A percentile compares a stretch with the other conserved stretches of the same genome.
Evolutionary conservation across 768 basidiomycete species (phyloP).

Genomic region (Mycena leptocephala): DNA sequence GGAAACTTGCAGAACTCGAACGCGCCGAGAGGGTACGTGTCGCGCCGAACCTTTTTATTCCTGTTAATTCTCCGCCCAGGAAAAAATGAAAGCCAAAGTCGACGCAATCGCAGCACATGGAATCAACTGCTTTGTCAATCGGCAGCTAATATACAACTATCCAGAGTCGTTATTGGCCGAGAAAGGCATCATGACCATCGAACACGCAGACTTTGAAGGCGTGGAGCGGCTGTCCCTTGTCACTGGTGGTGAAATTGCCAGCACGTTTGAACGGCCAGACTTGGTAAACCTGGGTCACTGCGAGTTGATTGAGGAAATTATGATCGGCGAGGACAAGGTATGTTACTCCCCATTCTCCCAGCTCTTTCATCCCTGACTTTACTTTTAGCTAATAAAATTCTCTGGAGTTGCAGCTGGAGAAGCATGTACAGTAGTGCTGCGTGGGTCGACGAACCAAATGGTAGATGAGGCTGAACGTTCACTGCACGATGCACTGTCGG

Average conservation of each 20-base stretch:
- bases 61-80: conserved; percentile 62
- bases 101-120: conserved; percentile 95
- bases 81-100: conserved; percentile 99
- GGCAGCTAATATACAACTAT: conserved; percentile 99
- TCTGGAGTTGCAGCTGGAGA: conserved; percentile 98
- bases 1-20: conserved; percentile 98
- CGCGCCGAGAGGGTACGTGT: conserved; percentile 87
- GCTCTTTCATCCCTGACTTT: not conserved
- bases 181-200: conserved; percentile 95
- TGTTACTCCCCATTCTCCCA: conserved; percentile 22
- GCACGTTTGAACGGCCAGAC: conserved; percentile 94
- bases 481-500: conserved; percentile 96
- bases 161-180: conserved; percentile 97
- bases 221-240: conserved; percentile 97
- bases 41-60: not conserved
- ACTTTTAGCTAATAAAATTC: conserved; percentile 95
- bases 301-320: conserved; percentile 97
- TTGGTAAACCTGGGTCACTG: conserved; percentile 94
- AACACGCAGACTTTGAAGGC: conserved; percentile 99
- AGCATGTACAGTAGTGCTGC: conserved; percentile 97
- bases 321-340: conserved; percentile 99
- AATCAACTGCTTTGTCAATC: conserved; percentile 97
- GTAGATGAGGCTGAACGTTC: conserved; percentile 99
- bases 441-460: conserved; percentile 99
- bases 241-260: conserved; percentile 97